phyloP scores from a whole-genome alignment of 306 rosid species.

The Quercus mongolica region DNA sequence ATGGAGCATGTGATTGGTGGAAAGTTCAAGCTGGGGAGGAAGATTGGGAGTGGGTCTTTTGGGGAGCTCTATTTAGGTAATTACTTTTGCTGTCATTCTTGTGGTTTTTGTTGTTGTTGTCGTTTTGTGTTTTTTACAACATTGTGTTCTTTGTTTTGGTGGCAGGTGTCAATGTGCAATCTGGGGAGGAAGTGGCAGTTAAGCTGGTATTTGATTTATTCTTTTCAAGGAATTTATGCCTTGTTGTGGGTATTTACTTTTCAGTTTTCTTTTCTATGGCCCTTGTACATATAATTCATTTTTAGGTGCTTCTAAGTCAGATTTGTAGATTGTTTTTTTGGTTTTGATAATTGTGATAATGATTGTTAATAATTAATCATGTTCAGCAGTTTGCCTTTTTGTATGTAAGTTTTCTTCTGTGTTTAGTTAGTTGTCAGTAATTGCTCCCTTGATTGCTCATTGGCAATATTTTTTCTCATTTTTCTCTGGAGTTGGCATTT shows the following conservation, averaged over 20 bases:
- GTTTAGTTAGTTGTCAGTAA: not conserved
- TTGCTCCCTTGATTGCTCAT: not conserved
- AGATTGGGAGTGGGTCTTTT: slow-evolving; percentile 98
- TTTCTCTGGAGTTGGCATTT: slow-evolving; percentile 1
- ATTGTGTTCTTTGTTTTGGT: slow-evolving; percentile 18
- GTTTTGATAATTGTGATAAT: not conserved
- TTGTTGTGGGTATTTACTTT: slow-evolving; percentile 11
- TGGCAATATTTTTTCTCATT: not conserved
- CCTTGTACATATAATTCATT: not conserved
- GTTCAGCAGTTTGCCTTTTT: not conserved
- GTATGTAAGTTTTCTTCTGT: not conserved
- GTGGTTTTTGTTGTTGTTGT: not conserved
- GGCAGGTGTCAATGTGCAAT: slow-evolving; percentile 82
- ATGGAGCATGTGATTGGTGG: slow-evolving; percentile 97
- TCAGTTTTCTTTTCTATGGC: not conserved
- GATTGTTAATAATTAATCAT: not conserved
- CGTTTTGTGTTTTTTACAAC: slow-evolving; percentile 11
- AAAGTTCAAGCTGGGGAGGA: slow-evolving; percentile 92
- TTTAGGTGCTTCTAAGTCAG: not conserved
- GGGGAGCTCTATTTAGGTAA: slow-evolving; percentile 96
- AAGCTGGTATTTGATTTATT: slow-evolving; percentile 76
- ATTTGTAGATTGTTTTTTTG: not conserved
- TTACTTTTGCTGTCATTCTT: not conserved
- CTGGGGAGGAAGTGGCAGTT: slow-evolving; percentile 99
- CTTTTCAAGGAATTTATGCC: not conserved